Evolutionary conservation across 2,329 filamentous ascomycete species (phyloP).

Genomic region (Aspergillus neoniger): DNA sequence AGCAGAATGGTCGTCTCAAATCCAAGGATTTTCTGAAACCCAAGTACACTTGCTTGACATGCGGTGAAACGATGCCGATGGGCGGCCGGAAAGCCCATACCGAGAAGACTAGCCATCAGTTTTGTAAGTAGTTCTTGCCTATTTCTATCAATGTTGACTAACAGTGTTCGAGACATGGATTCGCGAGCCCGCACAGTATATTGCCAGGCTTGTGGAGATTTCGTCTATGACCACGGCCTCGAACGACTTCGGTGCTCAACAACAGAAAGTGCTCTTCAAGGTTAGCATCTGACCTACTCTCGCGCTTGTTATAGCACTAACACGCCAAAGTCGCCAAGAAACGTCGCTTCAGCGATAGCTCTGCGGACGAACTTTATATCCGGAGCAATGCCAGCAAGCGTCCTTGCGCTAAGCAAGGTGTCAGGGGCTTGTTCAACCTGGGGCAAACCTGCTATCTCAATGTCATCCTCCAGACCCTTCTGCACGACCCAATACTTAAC

Average conservation of each 20-base stretch:
- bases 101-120: conserved; percentile 42
- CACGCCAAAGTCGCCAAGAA: conserved; percentile 32
- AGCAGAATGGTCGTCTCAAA: conserved; percentile 24
- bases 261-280: conserved; percentile 23
- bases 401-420: conserved; percentile 81
- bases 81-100: conserved; percentile 38
- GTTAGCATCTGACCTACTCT: conserved; percentile 12
- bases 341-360: conserved; percentile 39
- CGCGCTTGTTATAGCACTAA: background rate
- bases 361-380: conserved; percentile 75
- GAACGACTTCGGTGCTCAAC: conserved; percentile 37
- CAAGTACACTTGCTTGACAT: conserved; percentile 43
- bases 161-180: conserved; percentile 38
- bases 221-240: conserved; percentile 45
- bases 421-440: conserved; percentile 93
- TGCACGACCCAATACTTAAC: conserved; percentile 88
- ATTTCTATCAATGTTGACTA: conserved; percentile 8
- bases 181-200: conserved; percentile 43
- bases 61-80: conserved; percentile 34
- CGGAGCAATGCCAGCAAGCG: conserved; percentile 74
- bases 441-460: conserved; percentile 99
- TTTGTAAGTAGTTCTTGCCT: conserved; percentile 35
- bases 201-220: conserved; percentile 44
- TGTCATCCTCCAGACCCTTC: conserved; percentile 87
- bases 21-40: conserved; percentile 38